A percentile compares a stretch with the other conserved stretches of the same genome.
phyloP scores from a whole-genome alignment of 805 yeast species.

The Geotrichum ghanense region DNA sequence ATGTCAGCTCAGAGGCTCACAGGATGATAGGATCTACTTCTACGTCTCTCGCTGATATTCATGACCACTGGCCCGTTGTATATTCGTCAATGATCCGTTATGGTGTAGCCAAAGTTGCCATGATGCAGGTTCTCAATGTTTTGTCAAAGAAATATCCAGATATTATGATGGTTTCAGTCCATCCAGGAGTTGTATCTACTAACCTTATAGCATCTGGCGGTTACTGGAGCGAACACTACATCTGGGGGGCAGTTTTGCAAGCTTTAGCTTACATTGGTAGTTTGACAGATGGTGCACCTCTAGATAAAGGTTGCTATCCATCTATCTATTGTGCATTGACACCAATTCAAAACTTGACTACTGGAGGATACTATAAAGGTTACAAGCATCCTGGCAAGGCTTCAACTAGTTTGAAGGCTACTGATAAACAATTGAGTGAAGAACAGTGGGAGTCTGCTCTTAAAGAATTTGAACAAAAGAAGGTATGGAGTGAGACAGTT shows the following conservation, averaged over 20 bases:
- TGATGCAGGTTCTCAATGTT: constrained; percentile 60
- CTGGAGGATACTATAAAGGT: background rate
- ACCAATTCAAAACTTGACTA: background rate
- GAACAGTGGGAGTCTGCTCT: background rate
- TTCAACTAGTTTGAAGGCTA: background rate
- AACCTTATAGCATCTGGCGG: constrained; percentile 54
- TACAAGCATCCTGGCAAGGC: background rate
- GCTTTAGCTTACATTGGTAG: background rate
- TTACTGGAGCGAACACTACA: constrained; percentile 71
- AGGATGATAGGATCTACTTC: too few relatives aligned
- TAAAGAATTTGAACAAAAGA: background rate
- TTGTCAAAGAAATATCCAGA: constrained; percentile 57
- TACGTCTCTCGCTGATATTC: constrained; percentile 36
- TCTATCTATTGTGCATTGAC: background rate
- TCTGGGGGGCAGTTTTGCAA: constrained; percentile 55
- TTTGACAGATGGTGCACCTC: background rate
- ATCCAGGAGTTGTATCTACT: constrained; percentile 79
- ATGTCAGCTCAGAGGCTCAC: constrained; percentile 58
- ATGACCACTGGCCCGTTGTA: constrained; percentile 49
- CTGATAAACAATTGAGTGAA: background rate
- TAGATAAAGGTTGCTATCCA: background rate
- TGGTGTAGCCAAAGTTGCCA: constrained; percentile 65
- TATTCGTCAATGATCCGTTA: constrained; percentile 70
- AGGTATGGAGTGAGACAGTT: background rate
- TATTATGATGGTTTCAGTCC: constrained; percentile 52